Evolutionary conservation across 768 basidiomycete species (phyloP).

Genomic region (Trametes maxima): DNA sequence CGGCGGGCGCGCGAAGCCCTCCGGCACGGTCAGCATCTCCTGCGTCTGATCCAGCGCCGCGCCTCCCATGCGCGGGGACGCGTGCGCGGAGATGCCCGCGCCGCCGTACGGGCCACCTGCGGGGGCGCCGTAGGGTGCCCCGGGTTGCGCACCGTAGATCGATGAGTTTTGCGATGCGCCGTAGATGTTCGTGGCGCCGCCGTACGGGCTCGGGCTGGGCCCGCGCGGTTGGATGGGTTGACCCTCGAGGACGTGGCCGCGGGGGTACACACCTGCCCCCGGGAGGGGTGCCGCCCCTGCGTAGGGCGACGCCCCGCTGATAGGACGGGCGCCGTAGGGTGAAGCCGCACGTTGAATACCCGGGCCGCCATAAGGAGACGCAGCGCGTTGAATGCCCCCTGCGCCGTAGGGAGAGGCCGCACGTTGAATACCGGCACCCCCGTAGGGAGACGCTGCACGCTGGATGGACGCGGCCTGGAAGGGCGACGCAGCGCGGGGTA

Average conservation of each 20-base stretch:
- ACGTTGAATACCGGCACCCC: constrained; percentile 7
- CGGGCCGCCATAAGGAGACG: constrained; percentile 25
- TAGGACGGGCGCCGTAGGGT: constrained; percentile 34
- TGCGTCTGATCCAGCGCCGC: constrained; percentile 16
- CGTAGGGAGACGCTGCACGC: constrained; percentile 18
- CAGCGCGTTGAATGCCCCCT: constrained; percentile 23
- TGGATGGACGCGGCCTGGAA: constrained; percentile 23
- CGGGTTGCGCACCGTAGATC: constrained; percentile 20
- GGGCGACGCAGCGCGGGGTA: constrained; percentile 24
- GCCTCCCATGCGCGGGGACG: constrained; percentile 21
- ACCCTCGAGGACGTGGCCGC: constrained; percentile 44
- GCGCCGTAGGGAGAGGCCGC: constrained; percentile 26
- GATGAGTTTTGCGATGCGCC: not conserved
- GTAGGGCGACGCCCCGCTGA: constrained; percentile 26
- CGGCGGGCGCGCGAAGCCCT: constrained; percentile 73
- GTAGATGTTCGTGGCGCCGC: constrained; percentile 6
- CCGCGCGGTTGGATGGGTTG: constrained; percentile 50
- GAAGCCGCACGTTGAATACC: constrained; percentile 36
- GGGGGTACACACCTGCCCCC: constrained; percentile 49
- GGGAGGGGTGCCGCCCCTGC: constrained; percentile 24
- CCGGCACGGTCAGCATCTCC: constrained; percentile 50
- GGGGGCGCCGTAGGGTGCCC: constrained; percentile 12
- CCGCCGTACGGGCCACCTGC: constrained; percentile 2
- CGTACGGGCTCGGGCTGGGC: constrained; percentile 56
- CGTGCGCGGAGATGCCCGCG: constrained; percentile 16